Conservation (phyloP, 805 yeast genomes). For the Metschnikowia vanudenii region DNA sequence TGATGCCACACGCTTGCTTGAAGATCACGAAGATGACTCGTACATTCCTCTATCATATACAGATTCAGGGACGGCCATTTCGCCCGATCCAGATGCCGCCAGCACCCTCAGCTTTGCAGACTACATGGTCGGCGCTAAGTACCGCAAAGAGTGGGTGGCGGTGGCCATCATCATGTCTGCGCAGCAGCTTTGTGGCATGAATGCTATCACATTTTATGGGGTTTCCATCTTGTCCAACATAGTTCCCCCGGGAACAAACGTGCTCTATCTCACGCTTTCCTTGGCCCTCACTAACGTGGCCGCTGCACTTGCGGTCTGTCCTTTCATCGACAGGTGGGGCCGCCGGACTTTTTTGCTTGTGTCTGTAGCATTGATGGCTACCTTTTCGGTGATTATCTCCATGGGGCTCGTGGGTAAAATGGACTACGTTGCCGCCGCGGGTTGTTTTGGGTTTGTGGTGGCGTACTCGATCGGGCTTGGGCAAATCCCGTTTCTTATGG, state of each 20-base stretch:
- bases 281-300: constrained; percentile 22
- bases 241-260: constrained; percentile 16
- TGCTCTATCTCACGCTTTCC: constrained; percentile 19
- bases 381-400: constrained; percentile 27
- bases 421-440: constrained; percentile 23
- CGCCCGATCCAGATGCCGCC: no score
- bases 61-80: constrained; percentile 6
- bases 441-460: constrained; percentile 33
- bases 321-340: constrained; percentile 22
- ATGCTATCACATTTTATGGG: constrained; percentile 27
- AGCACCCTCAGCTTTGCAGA: no score
- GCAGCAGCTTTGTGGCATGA: constrained; percentile 34
- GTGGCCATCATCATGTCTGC: constrained; percentile 36
- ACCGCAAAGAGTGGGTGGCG: constrained; percentile 30
- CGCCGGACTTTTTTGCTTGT: constrained; percentile 28
- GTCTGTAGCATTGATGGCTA: constrained; percentile 25
- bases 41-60: background rate
- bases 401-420: constrained; percentile 21
- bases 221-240: constrained; percentile 21
- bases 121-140: constrained; percentile 22
- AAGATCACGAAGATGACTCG: background rate
- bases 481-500: constrained; percentile 39
- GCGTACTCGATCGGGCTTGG: constrained; percentile 38
- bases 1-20: constrained; percentile 1
- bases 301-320: constrained; percentile 17